Evolutionary conservation across 306 rosid species (phyloP), one percentile per base, ranked within the genome.

Genomic region (Geum urbanum): DNA sequence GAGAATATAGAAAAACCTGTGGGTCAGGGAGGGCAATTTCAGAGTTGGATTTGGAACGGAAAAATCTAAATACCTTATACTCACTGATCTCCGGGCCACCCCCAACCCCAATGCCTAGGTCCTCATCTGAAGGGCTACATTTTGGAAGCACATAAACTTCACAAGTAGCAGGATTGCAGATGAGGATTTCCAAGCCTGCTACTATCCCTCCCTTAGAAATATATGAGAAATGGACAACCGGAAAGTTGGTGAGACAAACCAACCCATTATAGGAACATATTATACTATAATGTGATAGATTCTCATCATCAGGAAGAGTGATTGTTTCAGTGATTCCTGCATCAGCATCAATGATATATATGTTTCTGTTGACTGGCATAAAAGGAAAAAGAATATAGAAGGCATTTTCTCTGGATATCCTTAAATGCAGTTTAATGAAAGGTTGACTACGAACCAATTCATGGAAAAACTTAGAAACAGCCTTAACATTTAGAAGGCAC

Each of bases 151-250:
- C 18, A 8, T 14, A 35, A 20, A 40, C 20, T 47, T 74, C 68
- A 8, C 53, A 69, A 70, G 83, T 79, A 35, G 72, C 59, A 0
- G 79, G 79, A 58, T 79, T 79, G 83, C 75, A 79, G 35, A 79
- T 57, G 9, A 64, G 72, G 58, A 79, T 79, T 56, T 69, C 72
- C 52, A 69, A 32, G 39, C 55, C 79, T 13, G 48, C 63, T 19
- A 32, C 20, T 41, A 13, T 10, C 37, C 22, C 20, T 35, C 72
- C 72, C 9, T 24, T 3, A 44, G 27, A 59, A 44, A 3, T 40
- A 43, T 57, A 14, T 39, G 63, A 49, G 27, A 35, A 14, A 32
- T 56, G 63, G 20, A 44, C 67, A 41, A 43, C 55, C 19, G 76
- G 83, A 35, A 52, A 57, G 12, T 69, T 79, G 44, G 71, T 70